phyloP scores from a whole-genome alignment of 2,329 filamentous ascomycete genomes.

The Neophaeococcomyces aloes region DNA sequence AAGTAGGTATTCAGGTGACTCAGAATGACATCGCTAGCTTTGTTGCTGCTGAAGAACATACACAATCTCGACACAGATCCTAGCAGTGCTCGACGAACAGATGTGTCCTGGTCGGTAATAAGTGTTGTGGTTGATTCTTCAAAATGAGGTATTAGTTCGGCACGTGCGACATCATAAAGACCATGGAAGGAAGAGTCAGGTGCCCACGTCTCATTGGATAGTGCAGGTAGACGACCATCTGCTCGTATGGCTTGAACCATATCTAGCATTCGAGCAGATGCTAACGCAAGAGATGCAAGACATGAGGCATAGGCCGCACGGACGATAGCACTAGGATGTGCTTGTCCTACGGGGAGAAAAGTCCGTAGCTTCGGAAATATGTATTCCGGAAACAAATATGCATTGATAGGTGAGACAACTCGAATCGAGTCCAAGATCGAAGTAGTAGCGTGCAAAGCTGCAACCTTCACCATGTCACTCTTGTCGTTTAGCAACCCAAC shows the following conservation, averaged over 20 bases:
- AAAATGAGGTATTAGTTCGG: constrained; percentile 72
- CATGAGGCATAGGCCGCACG: constrained; percentile 89
- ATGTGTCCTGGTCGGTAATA: constrained; percentile 73
- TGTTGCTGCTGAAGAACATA: constrained; percentile 85
- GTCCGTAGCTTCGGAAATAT: constrained; percentile 49
- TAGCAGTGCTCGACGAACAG: constrained; percentile 81
- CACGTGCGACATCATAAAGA: constrained; percentile 76
- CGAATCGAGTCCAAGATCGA: constrained; percentile 79
- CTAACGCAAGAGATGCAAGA: constrained; percentile 75
- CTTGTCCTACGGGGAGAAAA: constrained; percentile 44
- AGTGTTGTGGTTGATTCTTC: constrained; percentile 82
- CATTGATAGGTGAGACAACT: constrained; percentile 68
- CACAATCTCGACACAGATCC: constrained; percentile 86
- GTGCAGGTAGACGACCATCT: constrained; percentile 66
- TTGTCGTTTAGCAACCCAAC: constrained; percentile 73
- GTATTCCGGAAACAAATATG: constrained; percentile 57
- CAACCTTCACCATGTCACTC: constrained; percentile 72
- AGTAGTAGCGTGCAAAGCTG: constrained; percentile 75
- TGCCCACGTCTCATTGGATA: constrained; percentile 64
- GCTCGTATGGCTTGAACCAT: constrained; percentile 80
- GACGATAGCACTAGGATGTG: constrained; percentile 57
- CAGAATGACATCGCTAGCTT: constrained; percentile 89
- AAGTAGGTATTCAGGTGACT: constrained; percentile 95
- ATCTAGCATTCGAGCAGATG: constrained; percentile 74
- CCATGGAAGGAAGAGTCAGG: constrained; percentile 63